Percentiles rank a stretch among this genome's conserved stretches.
Evolutionary conservation across 139 green algal species (phyloP).

Genomic region (Asterochloris erici): DNA sequence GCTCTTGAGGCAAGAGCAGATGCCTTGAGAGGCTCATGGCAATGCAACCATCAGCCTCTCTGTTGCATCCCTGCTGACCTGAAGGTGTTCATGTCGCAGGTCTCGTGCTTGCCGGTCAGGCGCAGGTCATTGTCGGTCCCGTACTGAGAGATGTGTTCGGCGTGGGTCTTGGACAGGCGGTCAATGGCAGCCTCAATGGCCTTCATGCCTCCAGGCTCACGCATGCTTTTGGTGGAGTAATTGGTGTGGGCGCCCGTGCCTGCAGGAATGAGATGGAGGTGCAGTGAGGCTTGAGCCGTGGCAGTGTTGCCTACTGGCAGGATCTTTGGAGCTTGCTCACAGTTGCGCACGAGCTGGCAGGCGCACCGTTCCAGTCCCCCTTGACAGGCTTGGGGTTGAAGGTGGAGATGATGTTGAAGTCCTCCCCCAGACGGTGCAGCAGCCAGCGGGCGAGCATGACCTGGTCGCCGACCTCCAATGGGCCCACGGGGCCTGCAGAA

Average conservation of each 20-base stretch:
- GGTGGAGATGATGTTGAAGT: conserved; percentile 67
- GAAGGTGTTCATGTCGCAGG: conserved; percentile 89
- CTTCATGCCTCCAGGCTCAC: conserved; percentile 76
- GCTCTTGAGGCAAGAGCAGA: too few species aligned
- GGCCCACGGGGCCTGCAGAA: conserved; percentile 52
- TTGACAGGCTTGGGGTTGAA: conserved; percentile 88
- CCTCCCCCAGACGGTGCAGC: conserved; percentile 80
- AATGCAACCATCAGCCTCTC: too few species aligned
- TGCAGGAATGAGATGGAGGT: conserved; percentile 1
- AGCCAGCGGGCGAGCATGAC: conserved; percentile 77
- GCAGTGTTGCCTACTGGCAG: too few species aligned
- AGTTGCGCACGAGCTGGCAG: too few species aligned
- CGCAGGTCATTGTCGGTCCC: conserved; percentile 78
- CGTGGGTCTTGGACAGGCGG: conserved; percentile 80
- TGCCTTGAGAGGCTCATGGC: too few species aligned
- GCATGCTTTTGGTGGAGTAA: conserved; percentile 85
- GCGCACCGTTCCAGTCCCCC: conserved; percentile 79
- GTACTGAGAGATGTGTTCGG: conserved; percentile 88
- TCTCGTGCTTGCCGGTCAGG: conserved; percentile 89
- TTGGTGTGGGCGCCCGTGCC: conserved; percentile 90
- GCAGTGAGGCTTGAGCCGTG: background rate
- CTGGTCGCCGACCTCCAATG: conserved; percentile 76
- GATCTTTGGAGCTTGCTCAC: too few species aligned
- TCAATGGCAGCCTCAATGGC: conserved; percentile 79
- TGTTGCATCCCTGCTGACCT: conserved; percentile 8